Conservation (phyloP, 78 protist species). For the Bigelowiella natans region DNA sequence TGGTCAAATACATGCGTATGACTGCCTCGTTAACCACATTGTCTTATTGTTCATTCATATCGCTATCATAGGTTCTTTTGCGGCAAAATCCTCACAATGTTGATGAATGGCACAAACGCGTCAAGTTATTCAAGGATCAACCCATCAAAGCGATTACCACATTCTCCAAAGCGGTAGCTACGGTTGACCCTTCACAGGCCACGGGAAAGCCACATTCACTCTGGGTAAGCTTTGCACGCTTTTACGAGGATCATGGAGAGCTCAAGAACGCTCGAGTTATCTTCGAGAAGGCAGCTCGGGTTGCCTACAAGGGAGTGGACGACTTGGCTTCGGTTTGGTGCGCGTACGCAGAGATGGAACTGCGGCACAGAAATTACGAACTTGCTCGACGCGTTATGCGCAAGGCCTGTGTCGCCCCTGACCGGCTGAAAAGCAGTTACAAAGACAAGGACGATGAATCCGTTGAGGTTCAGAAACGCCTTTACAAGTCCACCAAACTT, state of each 20-base stretch:
- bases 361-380: constrained; percentile 35
- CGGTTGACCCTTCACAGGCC: constrained; percentile 39
- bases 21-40: neutral
- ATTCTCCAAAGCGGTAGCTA: constrained; percentile 42
- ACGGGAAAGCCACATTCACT: constrained; percentile 60
- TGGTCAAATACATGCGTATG: neutral
- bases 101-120: constrained; percentile 79
- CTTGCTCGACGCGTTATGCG: neutral
- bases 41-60: neutral
- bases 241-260: constrained; percentile 48
- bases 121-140: neutral
- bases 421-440: neutral
- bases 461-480: constrained; percentile 47
- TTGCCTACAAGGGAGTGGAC: neutral
- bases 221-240: constrained; percentile 55
- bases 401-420: neutral
- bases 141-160: constrained; percentile 23
- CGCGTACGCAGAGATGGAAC: constrained; percentile 85
- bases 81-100: constrained; percentile 92
- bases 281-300: constrained; percentile 29
- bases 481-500: constrained; percentile 57
- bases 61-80: constrained; percentile 21
- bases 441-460: neutral
- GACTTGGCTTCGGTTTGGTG: constrained; percentile 25
- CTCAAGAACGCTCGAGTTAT: constrained; percentile 53